These are phyloP conservation scores for Craspedostauros australis DNA, from an alignment of 108 stramenopile species.

Conservation along the genomic window DNA sequence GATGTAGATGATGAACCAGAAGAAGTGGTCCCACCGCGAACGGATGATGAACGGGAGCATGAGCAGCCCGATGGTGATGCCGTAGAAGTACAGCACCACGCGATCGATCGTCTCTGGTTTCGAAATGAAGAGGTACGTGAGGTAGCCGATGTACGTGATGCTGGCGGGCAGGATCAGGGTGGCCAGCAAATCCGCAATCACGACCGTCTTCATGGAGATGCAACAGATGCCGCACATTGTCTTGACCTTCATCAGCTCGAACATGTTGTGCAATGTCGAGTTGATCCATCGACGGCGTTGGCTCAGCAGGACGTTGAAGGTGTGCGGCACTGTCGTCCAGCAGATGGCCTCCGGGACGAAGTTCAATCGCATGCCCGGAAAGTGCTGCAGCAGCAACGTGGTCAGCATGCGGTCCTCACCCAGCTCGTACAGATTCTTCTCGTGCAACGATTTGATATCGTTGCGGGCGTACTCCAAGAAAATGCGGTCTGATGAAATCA, in stretches of 20 bases:
- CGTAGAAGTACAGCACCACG: slow-evolving; percentile 42
- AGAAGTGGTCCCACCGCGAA: slow-evolving; percentile 45
- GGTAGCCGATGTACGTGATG: slow-evolving; percentile 26
- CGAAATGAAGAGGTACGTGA: background rate
- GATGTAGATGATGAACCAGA: too few relatives aligned
- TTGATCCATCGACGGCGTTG: slow-evolving; percentile 69
- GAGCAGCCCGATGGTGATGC: slow-evolving; percentile 20
- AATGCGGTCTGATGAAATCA: slow-evolving; percentile 33
- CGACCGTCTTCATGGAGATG: slow-evolving; percentile 52
- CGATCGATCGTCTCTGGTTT: slow-evolving; percentile 2
- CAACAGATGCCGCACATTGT: slow-evolving; percentile 65
- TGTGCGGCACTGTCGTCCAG: slow-evolving; percentile 57
- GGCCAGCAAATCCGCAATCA: slow-evolving; percentile 40
- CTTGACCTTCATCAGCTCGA: slow-evolving; percentile 47
- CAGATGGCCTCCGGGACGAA: slow-evolving; percentile 50
- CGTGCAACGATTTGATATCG: slow-evolving; percentile 43
- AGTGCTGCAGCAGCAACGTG: slow-evolving; percentile 48
- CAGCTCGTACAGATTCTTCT: too few relatives aligned
- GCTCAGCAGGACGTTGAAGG: slow-evolving; percentile 45
- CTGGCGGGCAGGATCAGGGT: slow-evolving; percentile 54
- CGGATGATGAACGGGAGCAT: slow-evolving; percentile 8
- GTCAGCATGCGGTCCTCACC: slow-evolving; percentile 64
- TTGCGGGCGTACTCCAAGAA: slow-evolving; percentile 44
- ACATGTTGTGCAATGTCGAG: slow-evolving; percentile 61
- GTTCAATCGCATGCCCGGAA: slow-evolving; percentile 39